phyloP scores from a whole-genome alignment of 2,329 filamentous ascomycete species.

The Exophiala calicioides region DNA sequence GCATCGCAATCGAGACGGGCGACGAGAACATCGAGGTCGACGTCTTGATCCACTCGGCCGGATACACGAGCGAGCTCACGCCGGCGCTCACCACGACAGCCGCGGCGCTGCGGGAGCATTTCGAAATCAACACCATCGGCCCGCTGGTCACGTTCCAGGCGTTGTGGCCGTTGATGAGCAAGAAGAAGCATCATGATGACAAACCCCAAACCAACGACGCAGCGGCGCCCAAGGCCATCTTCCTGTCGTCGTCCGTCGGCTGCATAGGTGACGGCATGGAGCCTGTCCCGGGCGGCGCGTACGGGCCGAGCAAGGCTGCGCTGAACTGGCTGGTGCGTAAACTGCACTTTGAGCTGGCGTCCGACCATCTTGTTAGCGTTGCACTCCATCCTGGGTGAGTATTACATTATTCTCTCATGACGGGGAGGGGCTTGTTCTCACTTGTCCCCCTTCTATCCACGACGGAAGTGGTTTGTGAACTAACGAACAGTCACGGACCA shows the following conservation, averaged over 20 bases:
- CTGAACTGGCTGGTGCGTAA: conserved; percentile 29
- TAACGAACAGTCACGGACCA: not conserved
- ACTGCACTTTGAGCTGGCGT: conserved; percentile 33
- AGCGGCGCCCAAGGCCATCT: conserved; percentile 24
- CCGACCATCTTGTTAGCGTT: conserved; percentile 26
- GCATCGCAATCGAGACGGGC: conserved; percentile 52
- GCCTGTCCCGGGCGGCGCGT: conserved; percentile 30
- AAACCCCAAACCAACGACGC: not conserved
- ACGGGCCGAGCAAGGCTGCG: conserved; percentile 32
- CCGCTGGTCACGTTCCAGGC: conserved; percentile 35
- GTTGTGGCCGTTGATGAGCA: conserved; percentile 29
- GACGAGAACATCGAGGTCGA: not conserved
- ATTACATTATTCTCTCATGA: too few species aligned
- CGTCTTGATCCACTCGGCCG: conserved; percentile 4
- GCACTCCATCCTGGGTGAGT: conserved; percentile 41
- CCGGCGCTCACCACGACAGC: conserved; percentile 15
- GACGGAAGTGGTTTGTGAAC: too few species aligned
- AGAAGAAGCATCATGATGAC: not conserved
- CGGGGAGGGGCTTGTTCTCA: too few species aligned
- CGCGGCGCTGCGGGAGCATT: conserved; percentile 24
- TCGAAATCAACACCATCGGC: conserved; percentile 39
- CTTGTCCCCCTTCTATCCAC: not conserved
- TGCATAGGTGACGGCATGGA: conserved; percentile 27
- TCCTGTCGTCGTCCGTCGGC: conserved; percentile 31
- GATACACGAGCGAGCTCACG: not conserved